A percentile compares a stretch with the other conserved stretches of the same genome.
These are phyloP conservation scores for Passiflora organensis DNA, from an alignment of 345 rosid species.

Conservation along the genomic window DNA sequence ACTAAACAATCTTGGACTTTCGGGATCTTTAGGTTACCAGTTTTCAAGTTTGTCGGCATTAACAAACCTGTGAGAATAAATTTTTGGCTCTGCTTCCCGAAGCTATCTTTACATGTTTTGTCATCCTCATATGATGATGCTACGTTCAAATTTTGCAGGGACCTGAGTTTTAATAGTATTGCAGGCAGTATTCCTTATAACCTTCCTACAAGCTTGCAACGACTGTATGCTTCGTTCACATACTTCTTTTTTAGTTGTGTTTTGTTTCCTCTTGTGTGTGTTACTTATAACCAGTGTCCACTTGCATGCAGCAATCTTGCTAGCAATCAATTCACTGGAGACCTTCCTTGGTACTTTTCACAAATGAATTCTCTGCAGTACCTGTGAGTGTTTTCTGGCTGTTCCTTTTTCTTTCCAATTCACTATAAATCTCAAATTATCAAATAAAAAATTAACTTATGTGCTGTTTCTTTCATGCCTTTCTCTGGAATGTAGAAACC, in stretches of 20 bases:
- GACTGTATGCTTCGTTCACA: constrained; percentile 50
- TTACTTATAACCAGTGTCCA: constrained; percentile 3
- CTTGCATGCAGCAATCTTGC: constrained; percentile 65
- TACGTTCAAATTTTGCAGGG: constrained; percentile 50
- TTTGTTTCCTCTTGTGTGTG: constrained; percentile 6
- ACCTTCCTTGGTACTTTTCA: constrained; percentile 46
- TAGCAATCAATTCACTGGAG: constrained; percentile 62
- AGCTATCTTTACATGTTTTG: constrained; percentile 5
- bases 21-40: constrained; percentile 58
- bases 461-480: neutral
- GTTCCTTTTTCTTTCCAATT: constrained; percentile 11
- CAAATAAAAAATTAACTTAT: constrained; percentile 2
- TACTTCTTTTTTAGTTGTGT: neutral
- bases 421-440: neutral
- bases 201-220: constrained; percentile 55
- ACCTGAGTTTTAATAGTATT: constrained; percentile 71
- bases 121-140: constrained; percentile 4
- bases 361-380: constrained; percentile 55
- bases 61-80: constrained; percentile 67
- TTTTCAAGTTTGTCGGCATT: constrained; percentile 47
- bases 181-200: constrained; percentile 50
- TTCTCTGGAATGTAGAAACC: constrained; percentile 49
- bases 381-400: constrained; percentile 57
- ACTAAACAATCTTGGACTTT: constrained; percentile 64
- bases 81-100: constrained; percentile 13